These are phyloP conservation scores for Colletotrichum caudatum DNA, from an alignment of 2,329 filamentous ascomycete genomes.

Conservation along the genomic window DNA sequence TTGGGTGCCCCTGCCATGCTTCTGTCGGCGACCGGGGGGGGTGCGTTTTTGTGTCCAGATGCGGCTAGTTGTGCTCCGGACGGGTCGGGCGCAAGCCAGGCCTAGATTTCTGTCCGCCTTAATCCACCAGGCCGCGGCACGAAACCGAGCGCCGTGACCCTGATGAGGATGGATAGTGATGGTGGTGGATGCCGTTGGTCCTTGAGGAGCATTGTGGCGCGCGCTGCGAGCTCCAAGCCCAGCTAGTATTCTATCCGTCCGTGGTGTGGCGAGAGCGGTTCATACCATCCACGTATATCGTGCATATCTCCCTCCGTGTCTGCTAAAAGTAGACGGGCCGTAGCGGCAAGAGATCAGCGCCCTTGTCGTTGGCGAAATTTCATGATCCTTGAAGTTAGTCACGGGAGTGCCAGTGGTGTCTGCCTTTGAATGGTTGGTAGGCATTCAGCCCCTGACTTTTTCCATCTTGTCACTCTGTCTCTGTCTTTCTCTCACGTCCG, in stretches of 20 bases:
- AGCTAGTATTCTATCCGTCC: background rate
- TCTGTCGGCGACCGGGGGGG: slow-evolving; percentile 2
- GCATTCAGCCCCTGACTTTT: slow-evolving; percentile 3
- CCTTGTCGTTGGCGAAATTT: slow-evolving; percentile 7
- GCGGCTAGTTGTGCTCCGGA: slow-evolving; percentile 22
- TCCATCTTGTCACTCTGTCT: background rate
- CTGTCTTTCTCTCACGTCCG: background rate
- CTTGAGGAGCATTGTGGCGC: background rate
- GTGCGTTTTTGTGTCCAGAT: slow-evolving; percentile 11
- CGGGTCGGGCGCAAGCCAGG: slow-evolving; percentile 24
- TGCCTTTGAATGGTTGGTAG: slow-evolving; percentile 1
- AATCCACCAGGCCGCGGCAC: slow-evolving; percentile 17
- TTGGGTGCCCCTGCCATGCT: slow-evolving; percentile 11
- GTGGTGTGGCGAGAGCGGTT: background rate
- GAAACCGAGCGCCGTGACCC: slow-evolving; percentile 9
- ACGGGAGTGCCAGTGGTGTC: background rate
- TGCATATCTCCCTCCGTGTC: background rate
- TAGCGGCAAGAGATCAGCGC: background rate
- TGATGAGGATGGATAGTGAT: background rate
- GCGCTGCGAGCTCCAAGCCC: background rate
- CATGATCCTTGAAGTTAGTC: slow-evolving; percentile 13
- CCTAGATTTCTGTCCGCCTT: slow-evolving; percentile 6
- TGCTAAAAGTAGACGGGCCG: slow-evolving; percentile 12
- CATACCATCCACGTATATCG: background rate
- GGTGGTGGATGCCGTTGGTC: background rate